Conservation (phyloP, 129 eudicot species). For the Flaveria robusta region DNA sequence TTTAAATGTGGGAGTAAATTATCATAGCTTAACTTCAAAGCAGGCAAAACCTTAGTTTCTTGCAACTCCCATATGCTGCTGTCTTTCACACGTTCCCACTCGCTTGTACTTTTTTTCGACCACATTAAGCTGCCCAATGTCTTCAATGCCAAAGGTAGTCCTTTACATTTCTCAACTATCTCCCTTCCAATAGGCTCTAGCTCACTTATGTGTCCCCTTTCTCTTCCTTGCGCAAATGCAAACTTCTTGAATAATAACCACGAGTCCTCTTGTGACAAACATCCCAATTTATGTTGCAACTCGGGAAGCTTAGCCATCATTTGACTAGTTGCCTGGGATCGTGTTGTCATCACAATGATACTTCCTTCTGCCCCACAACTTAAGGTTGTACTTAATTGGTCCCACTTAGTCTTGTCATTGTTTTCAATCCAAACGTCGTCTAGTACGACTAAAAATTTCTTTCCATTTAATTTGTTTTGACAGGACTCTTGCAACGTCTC, state of each 20-base stretch:
- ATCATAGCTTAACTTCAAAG: slow-evolving; percentile 19
- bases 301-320: slow-evolving; percentile 27
- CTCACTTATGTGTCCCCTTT: background rate
- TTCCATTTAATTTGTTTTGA: slow-evolving; percentile 16
- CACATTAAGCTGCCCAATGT: slow-evolving; percentile 19
- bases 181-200: slow-evolving; percentile 33
- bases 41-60: background rate
- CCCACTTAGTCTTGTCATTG: slow-evolving; percentile 26
- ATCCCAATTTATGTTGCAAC: slow-evolving; percentile 24
- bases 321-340: slow-evolving; percentile 15
- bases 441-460: slow-evolving; percentile 35
- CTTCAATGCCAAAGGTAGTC: slow-evolving; percentile 19
- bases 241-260: slow-evolving; percentile 31
- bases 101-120: background rate
- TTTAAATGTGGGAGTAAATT: slow-evolving; percentile 1
- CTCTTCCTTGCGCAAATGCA: slow-evolving; percentile 36
- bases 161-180: slow-evolving; percentile 28
- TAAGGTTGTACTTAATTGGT: slow-evolving; percentile 26
- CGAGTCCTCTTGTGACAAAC: slow-evolving; percentile 34
- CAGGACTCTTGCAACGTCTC: slow-evolving; percentile 9
- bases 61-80: slow-evolving; percentile 15
- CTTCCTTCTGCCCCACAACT: slow-evolving; percentile 34
- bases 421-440: slow-evolving; percentile 52
- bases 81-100: slow-evolving; percentile 6
- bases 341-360: slow-evolving; percentile 32